Base-by-base conservation (phyloP, 2,329 filamentous ascomycete genomes). In the Mycogone perniciosa region DNA sequence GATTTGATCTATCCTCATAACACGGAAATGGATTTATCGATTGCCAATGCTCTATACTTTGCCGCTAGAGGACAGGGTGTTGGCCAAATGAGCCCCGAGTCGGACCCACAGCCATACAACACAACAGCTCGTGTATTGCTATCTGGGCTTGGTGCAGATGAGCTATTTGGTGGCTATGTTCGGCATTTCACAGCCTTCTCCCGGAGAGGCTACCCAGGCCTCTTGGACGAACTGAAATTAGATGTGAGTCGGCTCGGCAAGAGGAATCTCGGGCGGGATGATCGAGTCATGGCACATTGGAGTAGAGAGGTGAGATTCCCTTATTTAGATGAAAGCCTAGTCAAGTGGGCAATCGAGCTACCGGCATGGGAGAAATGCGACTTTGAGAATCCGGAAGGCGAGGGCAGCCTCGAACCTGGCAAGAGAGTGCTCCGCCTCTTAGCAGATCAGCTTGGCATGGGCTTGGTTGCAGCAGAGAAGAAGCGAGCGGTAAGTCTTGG, bases 1-100 rank as follows among this genome's bases (percentile, higher is more conserved):
- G 77, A 81, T 2, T 74, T 99, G 13, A 96, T 99, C 66, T 77
- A 86, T 59, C 93, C 93, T 0, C 93, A 99, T 68, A 92, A 96
- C 58, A 99, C 93, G 0, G 93, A 99, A 68, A 99, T 99, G 93
- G 93, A 99, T 62, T 76, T 99, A 1, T 99, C 93, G 4, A 99
- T 99, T 60, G 87, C 88, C 0, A 86, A 81, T 59, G 93, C 93
- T 0, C 75, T 99, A n/a, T 97, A 96, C 67, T 99, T 99, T 71
- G 90, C 93, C 5, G 85, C 92, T 0, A 80, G 89, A 37, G 92
- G 90, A 1, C 66, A 71, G 46, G 89, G 85, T 0, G 57, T 66
- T 13, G 71, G 75, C 37, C 70, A 70, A 49, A 62, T 57, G 9
- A 52, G 58, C 33, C 52, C 53, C 2, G 56, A 61, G 29, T 52